Evolutionary conservation across 768 basidiomycete genomes (phyloP).

Genomic region (Mycena indigotica): DNA sequence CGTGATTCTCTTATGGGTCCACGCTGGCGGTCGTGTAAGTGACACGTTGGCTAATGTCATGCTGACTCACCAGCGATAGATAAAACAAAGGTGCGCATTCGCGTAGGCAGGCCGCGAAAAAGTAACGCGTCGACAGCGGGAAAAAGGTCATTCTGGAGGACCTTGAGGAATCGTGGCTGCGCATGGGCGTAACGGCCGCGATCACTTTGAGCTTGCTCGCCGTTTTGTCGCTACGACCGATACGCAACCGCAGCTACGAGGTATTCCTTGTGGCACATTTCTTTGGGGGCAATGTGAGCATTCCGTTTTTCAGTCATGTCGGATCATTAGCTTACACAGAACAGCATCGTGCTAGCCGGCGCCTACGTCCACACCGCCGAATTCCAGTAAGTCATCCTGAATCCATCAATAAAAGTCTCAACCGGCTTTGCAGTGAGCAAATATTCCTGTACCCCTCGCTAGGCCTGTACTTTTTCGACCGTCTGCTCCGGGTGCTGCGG

Average conservation of each 20-base stretch:
- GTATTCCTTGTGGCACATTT: conserved; percentile 44
- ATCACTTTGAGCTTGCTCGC: conserved; percentile 32
- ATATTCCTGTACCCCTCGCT: conserved; percentile 53
- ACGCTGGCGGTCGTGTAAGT: conserved; percentile 32
- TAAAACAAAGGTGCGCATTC: background rate
- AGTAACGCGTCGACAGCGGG: no score
- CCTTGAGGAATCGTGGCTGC: conserved; percentile 11
- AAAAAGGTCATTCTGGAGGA: background rate
- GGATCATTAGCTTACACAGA: background rate
- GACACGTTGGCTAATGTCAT: background rate
- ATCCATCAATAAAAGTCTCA: background rate
- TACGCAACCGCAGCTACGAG: conserved; percentile 42
- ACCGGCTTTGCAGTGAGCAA: conserved; percentile 28
- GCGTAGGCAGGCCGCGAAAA: no score
- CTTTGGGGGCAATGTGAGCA: conserved; percentile 38
- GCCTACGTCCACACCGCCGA: conserved; percentile 44
- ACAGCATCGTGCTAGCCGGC: conserved; percentile 40
- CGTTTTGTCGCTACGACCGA: conserved; percentile 37
- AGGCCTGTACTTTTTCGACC: conserved; percentile 58
- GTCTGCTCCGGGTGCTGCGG: conserved; percentile 49
- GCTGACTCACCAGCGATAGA: background rate
- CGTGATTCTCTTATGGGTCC: conserved; percentile 41
- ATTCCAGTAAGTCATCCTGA: conserved; percentile 28
- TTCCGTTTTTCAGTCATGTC: background rate
- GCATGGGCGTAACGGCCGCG: conserved; percentile 22